Evolutionary conservation across 495 filamentous ascomycete genomes (phyloP).

Genomic region (Penicillium crystallinum): DNA sequence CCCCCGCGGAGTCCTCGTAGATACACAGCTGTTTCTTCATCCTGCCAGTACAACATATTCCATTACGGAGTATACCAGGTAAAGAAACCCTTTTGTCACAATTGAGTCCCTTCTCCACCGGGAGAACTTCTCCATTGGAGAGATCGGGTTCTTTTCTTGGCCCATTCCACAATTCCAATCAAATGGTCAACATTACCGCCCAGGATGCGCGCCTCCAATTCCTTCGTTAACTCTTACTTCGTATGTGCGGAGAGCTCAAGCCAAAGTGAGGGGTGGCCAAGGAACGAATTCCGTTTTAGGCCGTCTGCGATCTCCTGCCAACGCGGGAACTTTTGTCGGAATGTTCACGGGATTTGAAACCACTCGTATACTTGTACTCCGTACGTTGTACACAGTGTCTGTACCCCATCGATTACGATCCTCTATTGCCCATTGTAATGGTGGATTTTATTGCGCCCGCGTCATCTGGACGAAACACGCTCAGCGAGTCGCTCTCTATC

Average conservation of each 20-base stretch:
- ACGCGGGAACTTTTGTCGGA: slow-evolving; percentile 7
- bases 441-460: too few relatives aligned
- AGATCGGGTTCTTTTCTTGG: slow-evolving; percentile 3
- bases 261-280: slow-evolving; percentile 8
- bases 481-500: too few relatives aligned
- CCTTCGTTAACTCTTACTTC: not conserved
- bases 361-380: not conserved
- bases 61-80: too few relatives aligned
- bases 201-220: not conserved
- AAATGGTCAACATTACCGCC: not conserved
- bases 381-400: too few relatives aligned
- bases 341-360: too few relatives aligned
- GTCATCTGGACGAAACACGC: too few relatives aligned
- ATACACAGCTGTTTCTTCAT: not conserved
- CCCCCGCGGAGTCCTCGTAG: not conserved
- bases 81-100: too few relatives aligned
- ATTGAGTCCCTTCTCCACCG: not conserved
- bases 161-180: slow-evolving; percentile 10
- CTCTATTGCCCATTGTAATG: too few relatives aligned
- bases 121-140: not conserved
- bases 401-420: too few relatives aligned
- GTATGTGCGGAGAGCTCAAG: not conserved
- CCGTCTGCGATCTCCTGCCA: not conserved
- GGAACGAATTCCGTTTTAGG: not conserved
- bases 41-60: too few relatives aligned